Percentiles rank a stretch among this genome's conserved stretches.
These are phyloP conservation scores for Pythium apleroticum DNA, from an alignment of 352 stramenopile species.

Conservation along the genomic window DNA sequence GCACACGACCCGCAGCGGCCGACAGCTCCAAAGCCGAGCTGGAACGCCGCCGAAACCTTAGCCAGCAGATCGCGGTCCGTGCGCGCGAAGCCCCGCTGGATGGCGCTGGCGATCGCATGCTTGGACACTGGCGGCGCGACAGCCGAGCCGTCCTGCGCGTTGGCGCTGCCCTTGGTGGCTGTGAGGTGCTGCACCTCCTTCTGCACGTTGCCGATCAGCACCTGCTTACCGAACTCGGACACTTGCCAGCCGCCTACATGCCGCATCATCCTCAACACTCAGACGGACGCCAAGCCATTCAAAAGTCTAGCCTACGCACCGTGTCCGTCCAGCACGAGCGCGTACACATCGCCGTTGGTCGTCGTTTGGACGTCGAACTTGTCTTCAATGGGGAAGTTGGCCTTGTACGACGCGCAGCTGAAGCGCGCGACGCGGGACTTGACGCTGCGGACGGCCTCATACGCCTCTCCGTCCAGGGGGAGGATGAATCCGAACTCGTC, in stretches of 20 bases:
- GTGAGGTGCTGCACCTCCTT: conserved; percentile 56
- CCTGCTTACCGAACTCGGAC: conserved; percentile 84
- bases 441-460: not conserved
- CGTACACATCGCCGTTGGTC: conserved; percentile 78
- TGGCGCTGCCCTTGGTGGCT: conserved; percentile 20
- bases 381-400: conserved; percentile 83
- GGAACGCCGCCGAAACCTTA: conserved; percentile 82
- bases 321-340: conserved; percentile 89
- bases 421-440: conserved; percentile 21
- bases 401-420: conserved; percentile 45
- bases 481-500: conserved; percentile 26
- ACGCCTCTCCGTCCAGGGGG: conserved; percentile 26
- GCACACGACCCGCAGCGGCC: conserved; percentile 88
- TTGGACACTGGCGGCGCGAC: conserved; percentile 32
- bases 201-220: conserved; percentile 80
- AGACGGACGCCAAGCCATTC: conserved; percentile 1
- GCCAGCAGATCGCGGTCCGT: conserved; percentile 87
- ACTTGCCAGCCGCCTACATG: conserved; percentile 90
- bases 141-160: conserved; percentile 15
- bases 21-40: conserved; percentile 90
- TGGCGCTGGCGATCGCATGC: conserved; percentile 57
- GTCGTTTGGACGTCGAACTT: conserved; percentile 76
- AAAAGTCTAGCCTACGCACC: conserved; percentile 35
- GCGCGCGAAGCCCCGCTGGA: conserved; percentile 82
- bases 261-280: not conserved